Percentiles rank a stretch among this genome's conserved stretches.
Conservation (phyloP, 2,329 filamentous ascomycete species). For the Cordyceps tenuipes region DNA sequence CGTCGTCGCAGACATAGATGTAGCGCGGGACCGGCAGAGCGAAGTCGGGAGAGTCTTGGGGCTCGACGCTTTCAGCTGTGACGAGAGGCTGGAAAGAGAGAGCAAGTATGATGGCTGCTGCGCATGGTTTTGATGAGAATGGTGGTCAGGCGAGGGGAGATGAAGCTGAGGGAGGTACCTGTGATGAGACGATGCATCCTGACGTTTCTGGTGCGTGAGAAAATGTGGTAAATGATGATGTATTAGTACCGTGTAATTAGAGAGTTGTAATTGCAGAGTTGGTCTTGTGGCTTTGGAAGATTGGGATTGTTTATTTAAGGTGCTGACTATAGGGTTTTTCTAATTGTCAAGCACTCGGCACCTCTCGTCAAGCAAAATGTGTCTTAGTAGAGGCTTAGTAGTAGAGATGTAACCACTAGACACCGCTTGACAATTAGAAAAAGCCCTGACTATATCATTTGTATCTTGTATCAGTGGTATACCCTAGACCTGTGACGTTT, state of each 20-base stretch:
- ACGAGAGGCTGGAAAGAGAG: neutral
- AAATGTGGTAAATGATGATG: neutral
- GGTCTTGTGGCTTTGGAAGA: too few relatives aligned
- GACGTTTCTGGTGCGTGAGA: neutral
- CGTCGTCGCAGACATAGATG: slow-evolving; percentile 1
- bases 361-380: too few relatives aligned
- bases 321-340: too few relatives aligned
- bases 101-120: neutral
- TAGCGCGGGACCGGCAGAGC: neutral
- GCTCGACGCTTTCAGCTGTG: neutral
- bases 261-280: too few relatives aligned
- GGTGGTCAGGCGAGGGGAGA: neutral
- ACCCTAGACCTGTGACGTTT: neutral
- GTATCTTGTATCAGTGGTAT: too few relatives aligned
- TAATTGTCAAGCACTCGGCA: too few relatives aligned
- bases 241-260: too few relatives aligned
- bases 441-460: too few relatives aligned
- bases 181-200: neutral
- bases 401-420: too few relatives aligned
- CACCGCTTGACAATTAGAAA: too few relatives aligned
- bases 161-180: neutral
- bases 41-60: neutral
- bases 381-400: too few relatives aligned
- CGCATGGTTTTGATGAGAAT: neutral
- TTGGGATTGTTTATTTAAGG: neutral